Evolutionary conservation across 805 yeast genomes (phyloP), one percentile per base, ranked within the genome.

Genomic region (Candida namnaoensis): DNA sequence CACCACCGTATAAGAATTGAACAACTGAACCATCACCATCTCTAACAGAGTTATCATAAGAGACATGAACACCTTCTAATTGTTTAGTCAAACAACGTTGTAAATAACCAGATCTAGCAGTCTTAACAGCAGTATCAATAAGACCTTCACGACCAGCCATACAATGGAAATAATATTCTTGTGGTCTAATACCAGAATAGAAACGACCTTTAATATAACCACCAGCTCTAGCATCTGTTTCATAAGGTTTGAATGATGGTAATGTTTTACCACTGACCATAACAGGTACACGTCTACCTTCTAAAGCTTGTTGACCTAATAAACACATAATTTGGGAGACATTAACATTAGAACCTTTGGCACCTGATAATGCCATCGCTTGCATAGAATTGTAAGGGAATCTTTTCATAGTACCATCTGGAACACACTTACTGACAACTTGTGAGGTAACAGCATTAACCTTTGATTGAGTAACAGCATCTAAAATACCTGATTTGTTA

Each of bases 131-230:
- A 45, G 99, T 93, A 74, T 93, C 99, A 69, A 93, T 93, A 58
- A 93, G 78, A 70, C 99, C 99, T 73, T 93, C 99, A 72, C 99
- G 84, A 68, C 99, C 99, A 42, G 99, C 99, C 99, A 93, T 93
- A 73, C 98, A 93, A 69, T 93, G 99, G 93, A 95, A 93, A 62
- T 90, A 93, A 67, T 95, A 93, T 65, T 93, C 99, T 67, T 93
- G 99, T 5, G 99, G 99, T 62, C 87, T 80, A 52, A 93, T 85
- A 64, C 99, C 99, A 35, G 97, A 88, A 63, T 88, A 95, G 80
- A 93, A 93, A 54, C 99, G 84, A 47, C 95, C 91, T 62, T 91
- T 86, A 60, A 93, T 87, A 62, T 88, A 93, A 42, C 99, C 99
- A 72, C 99, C 99, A 25, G 99, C 97, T 62, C 95, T 77, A 2